A percentile compares a stretch with the other conserved stretches of the same genome.
These are phyloP conservation scores for Metrosideros polymorpha DNA, from an alignment of 441 rosid genomes.

Conservation along the genomic window DNA sequence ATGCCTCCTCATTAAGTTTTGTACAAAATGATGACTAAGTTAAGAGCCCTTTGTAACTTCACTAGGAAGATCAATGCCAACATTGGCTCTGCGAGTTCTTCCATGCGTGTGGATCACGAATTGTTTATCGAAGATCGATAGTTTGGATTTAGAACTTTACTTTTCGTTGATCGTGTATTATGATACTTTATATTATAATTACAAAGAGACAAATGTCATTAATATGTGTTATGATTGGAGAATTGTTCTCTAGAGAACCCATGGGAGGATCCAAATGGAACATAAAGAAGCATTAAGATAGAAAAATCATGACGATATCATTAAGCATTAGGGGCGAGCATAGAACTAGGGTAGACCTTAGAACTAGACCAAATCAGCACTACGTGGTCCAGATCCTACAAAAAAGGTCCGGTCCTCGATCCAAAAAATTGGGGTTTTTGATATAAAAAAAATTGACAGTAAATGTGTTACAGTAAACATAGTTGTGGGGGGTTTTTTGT, in stretches of 20 bases:
- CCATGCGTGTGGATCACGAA: accelerated
- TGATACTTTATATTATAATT: background rate
- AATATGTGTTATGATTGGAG: background rate
- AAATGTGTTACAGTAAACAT: no score
- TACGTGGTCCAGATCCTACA: no score
- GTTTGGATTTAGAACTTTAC: background rate
- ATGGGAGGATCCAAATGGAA: background rate
- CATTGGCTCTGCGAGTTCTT: background rate
- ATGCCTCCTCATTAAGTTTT: background rate
- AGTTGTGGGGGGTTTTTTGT: no score
- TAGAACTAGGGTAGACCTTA: no score
- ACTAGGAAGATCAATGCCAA: accelerated
- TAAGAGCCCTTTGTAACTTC: background rate
- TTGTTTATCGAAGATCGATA: background rate
- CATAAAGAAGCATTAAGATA: no score
- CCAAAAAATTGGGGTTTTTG: no score
- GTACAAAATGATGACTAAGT: background rate
- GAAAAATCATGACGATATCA: no score
- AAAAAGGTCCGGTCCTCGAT: no score
- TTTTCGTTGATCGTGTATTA: accelerated
- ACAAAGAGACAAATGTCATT: background rate
- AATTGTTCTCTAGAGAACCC: background rate
- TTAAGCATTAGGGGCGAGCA: no score
- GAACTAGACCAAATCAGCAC: no score
- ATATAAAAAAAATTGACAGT: no score